Conservation (phyloP, 2,329 filamentous ascomycete genomes). For the Arthrobotrys megalospora region DNA sequence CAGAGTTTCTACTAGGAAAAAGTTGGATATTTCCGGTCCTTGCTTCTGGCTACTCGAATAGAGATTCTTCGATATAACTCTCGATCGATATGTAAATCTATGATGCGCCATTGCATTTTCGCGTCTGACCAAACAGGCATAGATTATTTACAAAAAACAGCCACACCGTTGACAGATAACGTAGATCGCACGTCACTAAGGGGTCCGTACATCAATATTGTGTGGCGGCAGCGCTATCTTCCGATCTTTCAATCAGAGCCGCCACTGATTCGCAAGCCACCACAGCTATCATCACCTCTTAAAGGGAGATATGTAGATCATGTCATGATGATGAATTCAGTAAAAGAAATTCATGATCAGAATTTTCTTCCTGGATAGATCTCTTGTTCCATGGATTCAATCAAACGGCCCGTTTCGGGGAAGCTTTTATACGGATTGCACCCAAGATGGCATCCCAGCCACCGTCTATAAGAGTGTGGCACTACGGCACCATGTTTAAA, state of each 20-base stretch:
- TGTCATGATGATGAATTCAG: slow-evolving; percentile 56
- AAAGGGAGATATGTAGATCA: slow-evolving; percentile 22
- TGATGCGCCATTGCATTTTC: slow-evolving; percentile 11
- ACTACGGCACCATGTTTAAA: slow-evolving; percentile 32
- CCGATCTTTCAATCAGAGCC: neutral
- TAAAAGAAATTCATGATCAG: slow-evolving; percentile 13
- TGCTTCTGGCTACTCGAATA: neutral
- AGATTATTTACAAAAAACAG: neutral
- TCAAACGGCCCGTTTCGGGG: neutral
- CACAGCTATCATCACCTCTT: neutral
- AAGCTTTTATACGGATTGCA: slow-evolving; percentile 20
- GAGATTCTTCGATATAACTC: slow-evolving; percentile 23
- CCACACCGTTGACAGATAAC: slow-evolving; percentile 42
- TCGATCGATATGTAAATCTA: slow-evolving; percentile 22
- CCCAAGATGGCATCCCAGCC: slow-evolving; percentile 9
- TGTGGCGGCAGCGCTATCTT: slow-evolving; percentile 14
- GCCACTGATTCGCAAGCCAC: slow-evolving; percentile 23
- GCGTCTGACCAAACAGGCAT: neutral
- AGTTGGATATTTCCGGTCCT: neutral
- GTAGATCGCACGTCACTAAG: slow-evolving; percentile 51
- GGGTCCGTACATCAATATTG: neutral
- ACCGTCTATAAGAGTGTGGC: slow-evolving; percentile 48
- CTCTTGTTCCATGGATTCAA: neutral
- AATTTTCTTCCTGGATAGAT: slow-evolving; percentile 20
- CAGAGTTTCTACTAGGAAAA: neutral